Conservation (phyloP, 805 yeast genomes). For the Candida chilensis region DNA sequence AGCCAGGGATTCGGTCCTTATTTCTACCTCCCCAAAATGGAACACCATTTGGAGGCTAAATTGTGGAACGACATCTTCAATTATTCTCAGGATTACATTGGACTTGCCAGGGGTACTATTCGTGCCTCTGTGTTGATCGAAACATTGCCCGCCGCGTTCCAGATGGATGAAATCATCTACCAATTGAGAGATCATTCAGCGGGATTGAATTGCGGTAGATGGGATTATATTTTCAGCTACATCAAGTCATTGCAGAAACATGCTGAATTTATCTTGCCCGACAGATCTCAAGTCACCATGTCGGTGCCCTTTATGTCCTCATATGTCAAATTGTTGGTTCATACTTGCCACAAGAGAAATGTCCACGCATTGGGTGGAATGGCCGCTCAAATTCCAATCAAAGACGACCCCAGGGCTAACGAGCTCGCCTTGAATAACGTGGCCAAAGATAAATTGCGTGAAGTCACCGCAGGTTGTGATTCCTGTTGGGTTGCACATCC, state of each 20-base stretch:
- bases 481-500: conserved; percentile 80
- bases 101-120: conserved; percentile 58
- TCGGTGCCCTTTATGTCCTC: conserved; percentile 60
- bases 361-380: conserved; percentile 75
- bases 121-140: conserved; percentile 67
- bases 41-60: conserved; percentile 67
- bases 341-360: conserved; percentile 64
- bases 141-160: conserved; percentile 66
- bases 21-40: conserved; percentile 71
- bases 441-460: conserved; percentile 58
- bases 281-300: conserved; percentile 64
- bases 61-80: conserved; percentile 70
- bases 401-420: conserved; percentile 53
- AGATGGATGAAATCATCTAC: conserved; percentile 71
- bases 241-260: conserved; percentile 58
- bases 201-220: conserved; percentile 69
- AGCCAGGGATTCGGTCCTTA: conserved; percentile 59
- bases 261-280: conserved; percentile 56
- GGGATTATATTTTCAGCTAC: conserved; percentile 70
- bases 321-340: conserved; percentile 54
- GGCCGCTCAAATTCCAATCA: conserved; percentile 75
- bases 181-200: conserved; percentile 65
- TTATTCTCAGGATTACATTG: conserved; percentile 54
- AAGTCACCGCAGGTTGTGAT: conserved; percentile 61
- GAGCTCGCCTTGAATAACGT: conserved; percentile 59